phyloP scores from a whole-genome alignment of 805 yeast genomes.

The Lipomyces spencermartinsiae region DNA sequence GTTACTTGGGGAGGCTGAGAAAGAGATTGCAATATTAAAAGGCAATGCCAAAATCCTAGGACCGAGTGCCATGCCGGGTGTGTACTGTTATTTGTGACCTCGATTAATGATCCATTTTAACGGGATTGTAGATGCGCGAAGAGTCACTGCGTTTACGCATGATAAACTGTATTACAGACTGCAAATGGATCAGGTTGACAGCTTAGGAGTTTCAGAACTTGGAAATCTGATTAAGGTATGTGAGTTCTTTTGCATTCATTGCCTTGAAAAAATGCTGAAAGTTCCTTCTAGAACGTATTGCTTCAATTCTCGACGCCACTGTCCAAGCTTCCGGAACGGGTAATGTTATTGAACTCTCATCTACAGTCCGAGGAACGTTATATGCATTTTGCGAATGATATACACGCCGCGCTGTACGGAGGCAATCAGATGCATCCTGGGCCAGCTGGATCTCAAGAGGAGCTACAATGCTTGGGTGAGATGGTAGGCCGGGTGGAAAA shows the following conservation, averaged over 20 bases:
- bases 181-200: slow-evolving; percentile 36
- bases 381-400: slow-evolving; percentile 38
- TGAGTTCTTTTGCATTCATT: neutral
- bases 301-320: slow-evolving; percentile 57
- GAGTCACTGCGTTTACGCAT: neutral
- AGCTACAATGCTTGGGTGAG: slow-evolving; percentile 31
- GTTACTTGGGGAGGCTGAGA: slow-evolving; percentile 19
- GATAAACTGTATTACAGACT: slow-evolving; percentile 27
- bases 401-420: slow-evolving; percentile 29
- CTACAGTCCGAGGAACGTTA: slow-evolving; percentile 31
- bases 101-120: neutral
- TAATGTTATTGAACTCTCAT: slow-evolving; percentile 26
- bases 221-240: slow-evolving; percentile 37
- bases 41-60: slow-evolving; percentile 31
- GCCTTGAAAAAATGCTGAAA: neutral
- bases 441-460: slow-evolving; percentile 19
- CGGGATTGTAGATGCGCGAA: slow-evolving; percentile 17
- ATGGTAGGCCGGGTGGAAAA: slow-evolving; percentile 34
- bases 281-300: slow-evolving; percentile 29
- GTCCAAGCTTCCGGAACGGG: slow-evolving; percentile 45
- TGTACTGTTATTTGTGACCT: neutral
- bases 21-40: slow-evolving; percentile 15
- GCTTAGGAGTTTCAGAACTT: slow-evolving; percentile 32
- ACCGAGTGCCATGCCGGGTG: slow-evolving; percentile 35
- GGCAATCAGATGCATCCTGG: slow-evolving; percentile 32